Conservation (phyloP, 805 yeast species). For the Phaffomyces thermotolerans region DNA sequence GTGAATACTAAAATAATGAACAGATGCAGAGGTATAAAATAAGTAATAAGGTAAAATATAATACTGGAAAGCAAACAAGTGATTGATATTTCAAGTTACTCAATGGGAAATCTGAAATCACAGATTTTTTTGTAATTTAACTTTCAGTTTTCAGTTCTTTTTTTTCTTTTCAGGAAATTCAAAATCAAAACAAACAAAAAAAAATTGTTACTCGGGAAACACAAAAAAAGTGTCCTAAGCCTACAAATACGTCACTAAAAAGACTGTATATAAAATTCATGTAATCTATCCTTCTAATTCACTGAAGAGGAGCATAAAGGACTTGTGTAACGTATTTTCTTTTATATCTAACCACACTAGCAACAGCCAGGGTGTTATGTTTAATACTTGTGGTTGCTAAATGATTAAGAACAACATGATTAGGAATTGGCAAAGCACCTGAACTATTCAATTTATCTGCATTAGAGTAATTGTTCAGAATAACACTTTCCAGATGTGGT, state of each 20-base stretch:
- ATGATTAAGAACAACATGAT: constrained; percentile 90
- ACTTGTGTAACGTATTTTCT: constrained; percentile 88
- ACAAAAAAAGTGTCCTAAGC: too few species aligned
- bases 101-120: too few species aligned
- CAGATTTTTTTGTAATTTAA: too few species aligned
- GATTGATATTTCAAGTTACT: too few species aligned
- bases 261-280: too few species aligned
- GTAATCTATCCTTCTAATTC: background rate
- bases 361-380: constrained; percentile 90
- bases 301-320: constrained; percentile 77
- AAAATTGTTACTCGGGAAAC: too few species aligned
- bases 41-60: too few species aligned
- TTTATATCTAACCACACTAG: constrained; percentile 82
- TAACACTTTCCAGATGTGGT: constrained; percentile 92
- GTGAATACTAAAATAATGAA: too few species aligned
- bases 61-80: too few species aligned
- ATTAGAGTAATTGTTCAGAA: constrained; percentile 61
- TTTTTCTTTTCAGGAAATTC: background rate
- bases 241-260: too few species aligned
- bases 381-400: constrained; percentile 93
- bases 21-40: too few species aligned
- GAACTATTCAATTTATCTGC: constrained; percentile 71
- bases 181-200: constrained; percentile 6
- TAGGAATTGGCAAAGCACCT: constrained; percentile 89
- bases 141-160: too few species aligned